These are phyloP conservation scores for Strobilomyces echinocephalus DNA, from an alignment of 768 basidiomycete genomes.

Conservation along the genomic window DNA sequence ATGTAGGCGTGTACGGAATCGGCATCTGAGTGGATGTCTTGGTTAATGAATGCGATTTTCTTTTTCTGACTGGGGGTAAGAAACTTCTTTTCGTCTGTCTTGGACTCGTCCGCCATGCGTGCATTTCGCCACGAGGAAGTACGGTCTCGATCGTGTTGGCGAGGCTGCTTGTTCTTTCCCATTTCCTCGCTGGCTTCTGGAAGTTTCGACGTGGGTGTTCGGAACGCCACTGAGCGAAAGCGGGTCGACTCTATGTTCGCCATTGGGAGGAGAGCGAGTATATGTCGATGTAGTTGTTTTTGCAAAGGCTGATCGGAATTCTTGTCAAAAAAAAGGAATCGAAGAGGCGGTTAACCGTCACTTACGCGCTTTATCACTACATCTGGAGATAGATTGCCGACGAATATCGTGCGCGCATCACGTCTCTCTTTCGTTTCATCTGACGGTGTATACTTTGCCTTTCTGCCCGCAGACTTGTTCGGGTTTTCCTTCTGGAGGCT, in stretches of 20 bases:
- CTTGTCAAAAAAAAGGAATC: background rate
- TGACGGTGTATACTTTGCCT: slow-evolving; percentile 49
- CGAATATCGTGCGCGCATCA: slow-evolving; percentile 82
- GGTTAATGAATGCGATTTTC: slow-evolving; percentile 90
- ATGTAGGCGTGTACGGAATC: slow-evolving; percentile 83
- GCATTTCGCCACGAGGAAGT: slow-evolving; percentile 52
- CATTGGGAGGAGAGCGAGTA: slow-evolving; percentile 63
- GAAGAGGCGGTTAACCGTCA: slow-evolving; percentile 2
- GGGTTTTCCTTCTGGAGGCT: slow-evolving; percentile 35
- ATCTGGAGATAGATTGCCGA: slow-evolving; percentile 82
- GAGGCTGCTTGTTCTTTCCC: slow-evolving; percentile 29
- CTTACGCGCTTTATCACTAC: slow-evolving; percentile 73
- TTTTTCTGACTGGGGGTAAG: slow-evolving; percentile 85
- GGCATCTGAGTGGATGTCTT: slow-evolving; percentile 77
- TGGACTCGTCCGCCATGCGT: slow-evolving; percentile 41
- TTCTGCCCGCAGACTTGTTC: slow-evolving; percentile 27
- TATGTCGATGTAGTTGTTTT: slow-evolving; percentile 73
- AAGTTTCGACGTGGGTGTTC: slow-evolving; percentile 67
- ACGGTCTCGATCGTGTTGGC: slow-evolving; percentile 54
- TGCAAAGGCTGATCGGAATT: slow-evolving; percentile 52
- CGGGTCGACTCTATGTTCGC: slow-evolving; percentile 89
- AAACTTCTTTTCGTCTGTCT: slow-evolving; percentile 55
- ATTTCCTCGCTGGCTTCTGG: slow-evolving; percentile 35
- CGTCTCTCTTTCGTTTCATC: slow-evolving; percentile 72
- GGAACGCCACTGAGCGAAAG: slow-evolving; percentile 91